Base-by-base conservation (phyloP, 495 filamentous ascomycete species). In the Aspergillus biplanus region DNA sequence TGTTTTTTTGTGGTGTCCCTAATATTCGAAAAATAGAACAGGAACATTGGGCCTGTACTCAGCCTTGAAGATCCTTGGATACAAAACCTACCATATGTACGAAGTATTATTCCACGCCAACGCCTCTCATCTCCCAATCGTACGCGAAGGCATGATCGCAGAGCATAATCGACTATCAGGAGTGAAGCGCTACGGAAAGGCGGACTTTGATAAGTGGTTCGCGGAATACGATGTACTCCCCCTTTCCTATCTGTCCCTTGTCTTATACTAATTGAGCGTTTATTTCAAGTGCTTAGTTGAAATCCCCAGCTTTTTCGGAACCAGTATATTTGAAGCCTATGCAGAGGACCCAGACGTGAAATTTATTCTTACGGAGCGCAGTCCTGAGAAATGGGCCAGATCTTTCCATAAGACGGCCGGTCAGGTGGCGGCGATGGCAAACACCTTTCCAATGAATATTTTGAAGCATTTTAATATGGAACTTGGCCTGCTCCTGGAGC, bases 1-100 rank as follows among this genome's bases (percentile, higher is more conserved):
- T 6, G 6, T 49, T 48, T 47, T 12, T 59, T 16, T 42, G 6
- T 35, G 4, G 18, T 5, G 15, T 9, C 11, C 21, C 33, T 16
- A 42, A 39, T 39, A 39, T 6, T 12, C 2, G 13, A 34, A n/a
- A 27, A 31, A 59, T 37, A 59, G 58, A 52, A 52, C 58, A 27
- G 58, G 58, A 7, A 59, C 58, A 4, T 31, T 59, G 5, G 46
- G 58, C 33, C 58, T 59, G 31, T 37, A 52, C 18, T 8, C 47
- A 1, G 58, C 58, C 13, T 1, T 59, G 8, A 32, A 33, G 7
- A 59, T 61, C 13, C 31, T 58, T 15, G 61, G 58, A 6, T 55
- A 56, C 34, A 61, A 15, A 34, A 34, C 55, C 16, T 60, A 61
- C 55, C 53, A 65, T 48, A 46, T 58, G 39, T 42, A 33, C 12